phyloP scores from a whole-genome alignment of 768 basidiomycete species.

The Boletus sensibilis region DNA sequence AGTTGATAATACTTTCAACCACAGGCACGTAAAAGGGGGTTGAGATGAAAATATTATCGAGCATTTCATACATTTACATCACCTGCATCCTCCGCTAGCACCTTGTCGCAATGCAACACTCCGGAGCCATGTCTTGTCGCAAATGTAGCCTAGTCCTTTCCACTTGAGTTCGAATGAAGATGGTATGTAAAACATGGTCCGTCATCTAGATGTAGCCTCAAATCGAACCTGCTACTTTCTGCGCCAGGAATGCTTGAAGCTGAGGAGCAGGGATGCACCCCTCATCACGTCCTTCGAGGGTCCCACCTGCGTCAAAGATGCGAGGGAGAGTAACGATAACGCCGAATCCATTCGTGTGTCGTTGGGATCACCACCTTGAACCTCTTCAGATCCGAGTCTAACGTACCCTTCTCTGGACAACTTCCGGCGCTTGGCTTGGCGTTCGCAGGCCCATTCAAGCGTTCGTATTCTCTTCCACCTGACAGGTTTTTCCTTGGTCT shows the following conservation, averaged over 20 bases:
- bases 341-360: constrained; percentile 26
- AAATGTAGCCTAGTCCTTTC: constrained; percentile 30
- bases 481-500: constrained; percentile 3
- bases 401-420: constrained; percentile 17
- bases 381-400: constrained; percentile 21
- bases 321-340: constrained; percentile 31
- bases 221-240: constrained; percentile 22
- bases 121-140: constrained; percentile 19
- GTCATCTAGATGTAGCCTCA: constrained; percentile 20
- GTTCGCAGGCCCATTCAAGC: constrained; percentile 48
- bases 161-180: constrained; percentile 15
- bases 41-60: constrained; percentile 23
- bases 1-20: constrained; percentile 21
- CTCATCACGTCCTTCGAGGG: constrained; percentile 25
- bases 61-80: constrained; percentile 31
- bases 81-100: constrained; percentile 26
- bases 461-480: constrained; percentile 30
- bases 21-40: constrained; percentile 15
- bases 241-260: constrained; percentile 30
- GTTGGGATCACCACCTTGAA: constrained; percentile 5
- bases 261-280: constrained; percentile 30
- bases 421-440: constrained; percentile 38
- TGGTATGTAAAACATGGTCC: constrained; percentile 25
- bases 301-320: constrained; percentile 10
- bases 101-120: constrained; percentile 27